Base-by-base conservation (phyloP, 768 basidiomycete genomes). In the Mycena chlorophos region DNA sequence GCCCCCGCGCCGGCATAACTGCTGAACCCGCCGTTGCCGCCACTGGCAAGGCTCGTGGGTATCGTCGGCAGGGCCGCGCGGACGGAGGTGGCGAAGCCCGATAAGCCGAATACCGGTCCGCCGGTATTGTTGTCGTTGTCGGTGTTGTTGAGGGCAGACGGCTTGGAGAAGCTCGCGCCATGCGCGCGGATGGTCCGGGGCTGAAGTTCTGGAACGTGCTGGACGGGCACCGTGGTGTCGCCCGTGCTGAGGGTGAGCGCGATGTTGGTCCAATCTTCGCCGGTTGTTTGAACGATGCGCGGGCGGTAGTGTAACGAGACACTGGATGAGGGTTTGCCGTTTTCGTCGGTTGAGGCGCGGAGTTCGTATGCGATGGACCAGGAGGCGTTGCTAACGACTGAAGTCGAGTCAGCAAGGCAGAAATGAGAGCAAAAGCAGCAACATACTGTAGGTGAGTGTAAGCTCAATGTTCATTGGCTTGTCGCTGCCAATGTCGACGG, bases 281-380 rank as follows among this genome's bases (percentile, higher is more conserved):
- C 85, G 0, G 85, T 84, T 59, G 66, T 66, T 60, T 87, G 84
- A 0, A 65, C 69, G 48, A 86, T 72, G 26, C 74, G 70, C 0
- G 83, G 83, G 23, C 80, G 79, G 61, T 85, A 86, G 56, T 83
- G 78, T 10, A 87, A 71, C 2, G 74, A 58, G 23, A 84, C 75
- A 0, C 71, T 63, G 4, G 76, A 63, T 0, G 75, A 75, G 3
- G 78, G 75, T 54, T 78, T 74, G 0, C 78, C 78, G 55, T 72
- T 65, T 51, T 76, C 66, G 20, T 76, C 66, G 20, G 76, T 79
- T 0, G 72, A 73, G 2, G 83, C 82, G 54, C 83, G 78, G 0
- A 87, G 74, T 58, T 86, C 85, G 60, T 86, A 86, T 2, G 74
- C 75, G 2, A 84, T 80, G 17, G 66, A 65, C 84, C 84, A 86